Base-by-base conservation (phyloP, 805 yeast species). In the Schwanniomyces yamadae region DNA sequence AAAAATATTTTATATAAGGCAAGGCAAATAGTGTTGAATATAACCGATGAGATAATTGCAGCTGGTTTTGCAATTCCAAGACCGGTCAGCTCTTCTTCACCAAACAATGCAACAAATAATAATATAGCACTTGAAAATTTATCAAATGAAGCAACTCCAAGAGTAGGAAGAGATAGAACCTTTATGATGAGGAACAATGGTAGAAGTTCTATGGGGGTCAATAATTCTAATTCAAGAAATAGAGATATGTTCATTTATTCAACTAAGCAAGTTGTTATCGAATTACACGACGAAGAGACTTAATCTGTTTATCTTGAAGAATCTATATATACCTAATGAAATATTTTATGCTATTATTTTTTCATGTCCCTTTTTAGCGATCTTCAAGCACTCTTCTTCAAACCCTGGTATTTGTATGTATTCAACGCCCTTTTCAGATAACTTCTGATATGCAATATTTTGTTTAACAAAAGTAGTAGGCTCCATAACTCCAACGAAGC, bases 401-500 rank as follows among this genome's bases (percentile, higher is more conserved):
- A 77, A 81, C 0, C 98, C 99, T 0, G 90, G 85, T 17, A 93
- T 76, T 46, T 82, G 84, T 8, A 86, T 69, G 51, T 91, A 91
- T 40, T 75, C 82, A 10, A 91, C 72, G 0, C 81, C 84, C 1
- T 68, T 66, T 0, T 55, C 68, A n/a, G 63, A 64, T 28, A 93
- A 64, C 50, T 73, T 76, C 5, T 60, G 54, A 15, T 63, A 62
- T 11, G 95, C 85, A 4, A 75, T 68, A 53, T 93, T 93, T 39
- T 82, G 73, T 52, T 78, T 71, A n/a, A 93, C 85, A 66, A 93
- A 93, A 1, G 84, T 85, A 22, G 78, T 82, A 0, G 99, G 99
- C 59, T 93, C 99, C 44, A 80, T 55, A 1, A 89, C 93, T 1
- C 98, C 99, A 4, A 91, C 96, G 63, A 84, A 88, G 17, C 90